A percentile compares a stretch with the other conserved stretches of the same genome.
phyloP scores from a whole-genome alignment of 1,139 yeast genomes.

The Insectozyma bohioensis region DNA sequence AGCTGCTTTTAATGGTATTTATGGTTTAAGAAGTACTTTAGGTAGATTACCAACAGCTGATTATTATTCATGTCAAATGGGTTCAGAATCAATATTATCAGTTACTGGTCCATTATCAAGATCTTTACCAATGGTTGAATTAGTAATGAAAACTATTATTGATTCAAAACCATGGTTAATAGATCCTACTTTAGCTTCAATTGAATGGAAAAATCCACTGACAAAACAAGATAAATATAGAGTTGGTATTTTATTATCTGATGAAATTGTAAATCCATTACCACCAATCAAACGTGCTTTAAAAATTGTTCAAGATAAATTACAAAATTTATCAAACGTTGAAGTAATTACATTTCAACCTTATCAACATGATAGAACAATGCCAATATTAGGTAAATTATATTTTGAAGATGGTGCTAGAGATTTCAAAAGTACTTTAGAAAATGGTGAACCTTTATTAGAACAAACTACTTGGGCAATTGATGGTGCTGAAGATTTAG shows the following conservation, averaged over 20 bases:
- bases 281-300: conserved; percentile 26
- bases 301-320: conserved; percentile 16
- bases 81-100: conserved; percentile 40
- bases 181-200: conserved; percentile 18
- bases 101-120: conserved; percentile 48
- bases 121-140: conserved; percentile 24
- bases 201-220: conserved; percentile 17
- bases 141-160: conserved; percentile 26
- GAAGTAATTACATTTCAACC: conserved; percentile 20
- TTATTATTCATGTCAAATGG: conserved; percentile 21
- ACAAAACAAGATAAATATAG: conserved; percentile 16
- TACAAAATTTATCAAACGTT: conserved; percentile 13
- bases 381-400: conserved; percentile 16
- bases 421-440: conserved; percentile 18
- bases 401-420: conserved; percentile 25
- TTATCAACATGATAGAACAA: conserved; percentile 16
- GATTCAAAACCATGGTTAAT: conserved; percentile 24
- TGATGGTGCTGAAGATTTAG: conserved; percentile 15
- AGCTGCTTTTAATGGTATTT: conserved; percentile 27
- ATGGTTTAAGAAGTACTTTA: conserved; percentile 24
- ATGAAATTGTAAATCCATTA: conserved; percentile 20
- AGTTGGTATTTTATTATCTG: conserved; percentile 18
- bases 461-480: conserved; percentile 21
- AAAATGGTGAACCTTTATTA: conserved; percentile 22
- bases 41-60: conserved; percentile 21